Evolutionary conservation across 345 rosid genomes (phyloP).

Genomic region (Durio zibethinus): DNA sequence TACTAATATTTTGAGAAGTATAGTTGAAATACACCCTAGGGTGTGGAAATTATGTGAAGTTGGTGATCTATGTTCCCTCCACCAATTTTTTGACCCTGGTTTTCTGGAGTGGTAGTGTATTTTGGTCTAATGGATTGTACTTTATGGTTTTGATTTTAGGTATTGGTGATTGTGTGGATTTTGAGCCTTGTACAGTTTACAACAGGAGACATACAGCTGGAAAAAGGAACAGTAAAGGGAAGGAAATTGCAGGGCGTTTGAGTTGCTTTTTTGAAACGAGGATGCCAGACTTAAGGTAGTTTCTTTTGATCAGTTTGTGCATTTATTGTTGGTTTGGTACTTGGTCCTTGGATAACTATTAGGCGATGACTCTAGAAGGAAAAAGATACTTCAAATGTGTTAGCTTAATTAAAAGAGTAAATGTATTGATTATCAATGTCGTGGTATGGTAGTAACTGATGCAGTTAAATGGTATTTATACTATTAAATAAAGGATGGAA

Average conservation of each 20-base stretch:
- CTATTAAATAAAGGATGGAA: background rate
- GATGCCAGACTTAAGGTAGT: background rate
- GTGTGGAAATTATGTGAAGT: background rate
- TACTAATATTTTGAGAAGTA: too few relatives aligned
- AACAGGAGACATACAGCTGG: background rate
- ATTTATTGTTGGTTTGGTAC: background rate
- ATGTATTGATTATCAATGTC: background rate
- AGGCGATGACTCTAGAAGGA: background rate
- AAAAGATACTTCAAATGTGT: background rate
- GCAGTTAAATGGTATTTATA: background rate
- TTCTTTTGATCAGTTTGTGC: background rate
- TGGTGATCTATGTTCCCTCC: background rate
- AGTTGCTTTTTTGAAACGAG: background rate
- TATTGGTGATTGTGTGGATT: background rate
- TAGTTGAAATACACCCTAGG: background rate
- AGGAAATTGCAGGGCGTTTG: background rate
- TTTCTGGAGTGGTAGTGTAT: background rate
- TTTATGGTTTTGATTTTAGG: background rate
- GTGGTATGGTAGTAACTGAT: background rate
- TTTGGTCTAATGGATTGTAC: background rate
- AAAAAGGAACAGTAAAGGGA: background rate
- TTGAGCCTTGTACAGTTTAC: background rate
- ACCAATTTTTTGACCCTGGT: background rate
- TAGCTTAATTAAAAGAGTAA: background rate
- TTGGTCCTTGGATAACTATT: background rate